Conservation (phyloP, 1,139 yeast genomes). For the Geotrichum citri-aurantii region DNA sequence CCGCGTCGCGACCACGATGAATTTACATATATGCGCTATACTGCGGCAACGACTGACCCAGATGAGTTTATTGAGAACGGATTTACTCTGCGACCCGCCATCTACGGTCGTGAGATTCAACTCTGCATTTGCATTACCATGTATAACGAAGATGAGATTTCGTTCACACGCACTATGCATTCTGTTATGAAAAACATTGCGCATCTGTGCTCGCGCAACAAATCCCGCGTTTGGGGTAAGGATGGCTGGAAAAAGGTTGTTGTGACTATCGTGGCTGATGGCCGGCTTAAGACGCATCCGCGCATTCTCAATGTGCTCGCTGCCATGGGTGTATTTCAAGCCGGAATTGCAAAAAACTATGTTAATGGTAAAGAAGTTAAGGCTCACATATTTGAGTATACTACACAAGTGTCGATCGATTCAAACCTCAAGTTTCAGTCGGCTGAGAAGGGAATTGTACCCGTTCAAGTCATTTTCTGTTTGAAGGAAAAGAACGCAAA, state of each 20-base stretch:
- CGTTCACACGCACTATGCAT: constrained; percentile 88
- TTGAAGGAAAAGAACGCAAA: constrained; percentile 84
- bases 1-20: constrained; percentile 86
- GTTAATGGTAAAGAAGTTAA: constrained; percentile 87
- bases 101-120: constrained; percentile 83
- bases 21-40: constrained; percentile 88
- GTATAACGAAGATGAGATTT: constrained; percentile 89
- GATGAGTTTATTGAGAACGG: constrained; percentile 76
- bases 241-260: constrained; percentile 96
- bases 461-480: constrained; percentile 87
- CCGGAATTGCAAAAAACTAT: constrained; percentile 87
- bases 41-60: constrained; percentile 89
- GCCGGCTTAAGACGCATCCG: constrained; percentile 78
- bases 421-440: constrained; percentile 77
- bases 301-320: constrained; percentile 80
- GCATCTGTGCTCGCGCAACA: constrained; percentile 72
- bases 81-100: constrained; percentile 76
- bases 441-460: constrained; percentile 77
- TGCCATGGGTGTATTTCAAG: constrained; percentile 94
- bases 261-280: constrained; percentile 86
- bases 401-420: constrained; percentile 83
- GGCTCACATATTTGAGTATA: constrained; percentile 90
- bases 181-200: constrained; percentile 89
- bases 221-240: constrained; percentile 86
- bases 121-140: constrained; percentile 85